A percentile compares a stretch with the other conserved stretches of the same genome.
Evolutionary conservation across 1,284 basidiomycete species (phyloP).

Genomic region (Athelia psychrophila): DNA sequence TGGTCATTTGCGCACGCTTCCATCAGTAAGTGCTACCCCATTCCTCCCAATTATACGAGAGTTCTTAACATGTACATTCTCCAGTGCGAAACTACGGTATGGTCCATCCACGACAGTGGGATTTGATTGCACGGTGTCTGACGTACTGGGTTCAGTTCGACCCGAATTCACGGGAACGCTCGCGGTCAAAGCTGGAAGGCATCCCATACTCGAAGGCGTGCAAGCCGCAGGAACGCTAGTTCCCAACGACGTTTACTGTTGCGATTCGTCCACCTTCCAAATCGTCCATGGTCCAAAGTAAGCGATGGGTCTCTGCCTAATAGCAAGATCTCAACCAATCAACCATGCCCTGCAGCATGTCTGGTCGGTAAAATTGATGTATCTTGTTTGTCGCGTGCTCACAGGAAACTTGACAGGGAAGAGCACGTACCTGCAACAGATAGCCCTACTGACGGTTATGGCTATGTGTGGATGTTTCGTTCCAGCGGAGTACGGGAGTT

Average conservation of each 20-base stretch:
- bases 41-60: slow-evolving; percentile 6
- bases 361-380: not conserved
- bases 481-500: slow-evolving; percentile 87
- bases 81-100: slow-evolving; percentile 73
- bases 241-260: slow-evolving; percentile 86
- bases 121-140: too few relatives aligned
- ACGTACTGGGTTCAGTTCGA: slow-evolving; percentile 51
- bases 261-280: slow-evolving; percentile 81
- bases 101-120: slow-evolving; percentile 4
- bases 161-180: slow-evolving; percentile 86
- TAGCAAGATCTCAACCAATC: not conserved
- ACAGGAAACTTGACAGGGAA: slow-evolving; percentile 55
- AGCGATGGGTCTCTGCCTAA: slow-evolving; percentile 21
- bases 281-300: slow-evolving; percentile 89
- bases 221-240: slow-evolving; percentile 70
- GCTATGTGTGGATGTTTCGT: slow-evolving; percentile 90
- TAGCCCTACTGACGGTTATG: slow-evolving; percentile 82
- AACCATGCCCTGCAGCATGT: not conserved
- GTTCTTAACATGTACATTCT: not conserved
- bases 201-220: slow-evolving; percentile 81
- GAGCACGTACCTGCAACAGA: slow-evolving; percentile 88
- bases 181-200: slow-evolving; percentile 82
- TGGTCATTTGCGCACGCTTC: slow-evolving; percentile 83
- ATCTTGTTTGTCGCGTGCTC: not conserved
- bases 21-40: slow-evolving; percentile 49